Evolutionary conservation across 2,329 filamentous ascomycete species (phyloP).

Genomic region (Phialophora chinensis): DNA sequence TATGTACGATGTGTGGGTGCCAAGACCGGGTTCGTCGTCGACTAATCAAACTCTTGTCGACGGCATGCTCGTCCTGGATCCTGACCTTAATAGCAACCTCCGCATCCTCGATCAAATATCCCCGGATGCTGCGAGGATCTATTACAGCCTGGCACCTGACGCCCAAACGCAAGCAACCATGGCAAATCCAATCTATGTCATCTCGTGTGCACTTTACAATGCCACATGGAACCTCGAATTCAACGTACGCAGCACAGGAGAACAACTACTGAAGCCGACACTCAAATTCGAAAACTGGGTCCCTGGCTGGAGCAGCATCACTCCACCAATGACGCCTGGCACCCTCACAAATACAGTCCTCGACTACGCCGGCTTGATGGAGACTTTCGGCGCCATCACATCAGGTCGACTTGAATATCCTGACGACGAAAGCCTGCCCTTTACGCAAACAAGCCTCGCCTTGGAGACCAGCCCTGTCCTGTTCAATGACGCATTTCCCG

Average conservation of each 20-base stretch:
- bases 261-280: constrained; percentile 2
- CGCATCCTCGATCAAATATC: constrained; percentile 20
- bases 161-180: not conserved
- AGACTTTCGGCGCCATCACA: constrained; percentile 16
- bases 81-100: constrained; percentile 10
- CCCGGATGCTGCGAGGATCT: constrained; percentile 13
- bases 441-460: constrained; percentile 10
- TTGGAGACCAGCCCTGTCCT: constrained; percentile 17
- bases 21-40: not conserved
- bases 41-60: constrained; percentile 5
- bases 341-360: constrained; percentile 2
- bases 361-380: constrained; percentile 14
- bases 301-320: constrained; percentile 17
- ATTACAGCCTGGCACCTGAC: constrained; percentile 11
- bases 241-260: constrained; percentile 13
- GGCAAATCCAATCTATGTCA: constrained; percentile 8
- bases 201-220: constrained; percentile 10
- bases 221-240: constrained; percentile 11
- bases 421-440: constrained; percentile 1
- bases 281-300: constrained; percentile 18
- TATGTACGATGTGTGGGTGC: constrained; percentile 13
- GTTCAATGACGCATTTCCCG: constrained; percentile 12
- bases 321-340: constrained; percentile 1
- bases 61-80: constrained; percentile 10
- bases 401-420: constrained; percentile 7